Percentiles rank a stretch among this genome's conserved stretches.
These are phyloP conservation scores for Candida parachauliodes DNA, from an alignment of 805 yeast species.

Conservation along the genomic window DNA sequence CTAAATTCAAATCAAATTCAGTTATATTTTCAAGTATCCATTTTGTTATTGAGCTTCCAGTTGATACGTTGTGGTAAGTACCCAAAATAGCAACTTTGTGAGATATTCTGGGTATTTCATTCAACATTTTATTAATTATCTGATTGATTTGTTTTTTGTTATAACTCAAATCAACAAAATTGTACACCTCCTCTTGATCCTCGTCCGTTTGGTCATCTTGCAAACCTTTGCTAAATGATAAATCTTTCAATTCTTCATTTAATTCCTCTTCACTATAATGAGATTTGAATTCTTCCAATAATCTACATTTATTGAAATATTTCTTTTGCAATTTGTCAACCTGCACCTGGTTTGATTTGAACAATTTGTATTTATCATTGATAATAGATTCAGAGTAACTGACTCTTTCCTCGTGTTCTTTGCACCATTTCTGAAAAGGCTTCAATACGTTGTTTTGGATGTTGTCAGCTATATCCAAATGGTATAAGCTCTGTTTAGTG, in stretches of 20 bases:
- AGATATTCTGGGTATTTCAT: conserved; percentile 46
- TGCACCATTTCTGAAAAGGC: conserved; percentile 75
- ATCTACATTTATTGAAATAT: conserved; percentile 75
- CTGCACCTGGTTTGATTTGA: conserved; percentile 41
- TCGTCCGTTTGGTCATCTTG: conserved; percentile 11
- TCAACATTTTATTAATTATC: conserved; percentile 31
- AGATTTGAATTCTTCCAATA: conserved; percentile 61
- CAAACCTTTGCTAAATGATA: conserved; percentile 11
- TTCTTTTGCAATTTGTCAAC: conserved; percentile 60
- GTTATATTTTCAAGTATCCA: conserved; percentile 52
- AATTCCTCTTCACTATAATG: conserved; percentile 45
- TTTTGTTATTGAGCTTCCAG: conserved; percentile 58
- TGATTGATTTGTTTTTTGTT: conserved; percentile 27
- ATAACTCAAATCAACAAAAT: conserved; percentile 31
- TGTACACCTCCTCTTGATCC: conserved; percentile 19
- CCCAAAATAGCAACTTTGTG: conserved; percentile 69
- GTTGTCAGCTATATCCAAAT: conserved; percentile 57
- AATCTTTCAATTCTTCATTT: conserved; percentile 23
- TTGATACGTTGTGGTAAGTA: conserved; percentile 56
- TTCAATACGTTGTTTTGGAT: conserved; percentile 57
- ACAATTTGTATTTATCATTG: conserved; percentile 47
- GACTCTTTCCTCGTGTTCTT: conserved; percentile 65
- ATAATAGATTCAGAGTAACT: conserved; percentile 56
- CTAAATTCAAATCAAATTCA: conserved; percentile 44
- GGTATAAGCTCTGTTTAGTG: conserved; percentile 55